Evolutionary conservation across 805 yeast genomes (phyloP), one percentile per base, ranked within the genome.

Genomic region (Myxozyma geophila): DNA sequence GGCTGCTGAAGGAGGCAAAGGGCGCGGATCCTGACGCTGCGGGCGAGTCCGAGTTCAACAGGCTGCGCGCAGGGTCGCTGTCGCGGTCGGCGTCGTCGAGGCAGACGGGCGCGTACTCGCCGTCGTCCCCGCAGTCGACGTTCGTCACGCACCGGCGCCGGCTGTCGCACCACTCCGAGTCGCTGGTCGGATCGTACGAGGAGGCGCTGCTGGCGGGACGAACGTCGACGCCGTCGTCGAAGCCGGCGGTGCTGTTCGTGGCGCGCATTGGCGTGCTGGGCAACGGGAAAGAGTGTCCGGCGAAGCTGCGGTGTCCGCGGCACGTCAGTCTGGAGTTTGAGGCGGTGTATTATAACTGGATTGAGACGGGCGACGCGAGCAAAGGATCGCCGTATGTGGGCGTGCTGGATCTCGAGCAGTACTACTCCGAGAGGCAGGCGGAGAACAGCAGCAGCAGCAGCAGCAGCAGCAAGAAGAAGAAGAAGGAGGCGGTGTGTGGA

Each of bases 111-210:
- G 54, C 43, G 13, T 15, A 17, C 36, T 37, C 55, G 55, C 36
- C 58, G 10, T 55, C 66, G 23, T 33, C 51, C 8, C 49, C 62
- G 36, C 59, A 59, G 36, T 39, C 58, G 33, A 21, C 28, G 5
- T 5, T 28, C 28, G 5, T 2, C 28, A 28, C 23, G 35, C 62
- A 53, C 2, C 60, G 59, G 4, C 57, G 54, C 1, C 43, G 54
- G 2, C 54, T 17, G 28, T 51, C 54, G 7, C 40, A 39, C 43
- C 40, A 56, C 35, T 60, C 66, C 12, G 72, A 70, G 57, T 59
- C 74, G 4, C 62, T 74, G 36, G 72, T 73, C 19, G 77, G 77
- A 15, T 74, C 77, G 8, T 74, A 74, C 55, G 77, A 75, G 50
- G 77, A 74, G 65, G 69, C 74, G 13, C 61, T 74, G 53, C 60